Percentiles rank a stretch among this genome's conserved stretches.
These are phyloP conservation scores for Stagonosporopsis cucurbitacearum DNA, from an alignment of 2,329 filamentous ascomycete genomes.

Conservation along the genomic window DNA sequence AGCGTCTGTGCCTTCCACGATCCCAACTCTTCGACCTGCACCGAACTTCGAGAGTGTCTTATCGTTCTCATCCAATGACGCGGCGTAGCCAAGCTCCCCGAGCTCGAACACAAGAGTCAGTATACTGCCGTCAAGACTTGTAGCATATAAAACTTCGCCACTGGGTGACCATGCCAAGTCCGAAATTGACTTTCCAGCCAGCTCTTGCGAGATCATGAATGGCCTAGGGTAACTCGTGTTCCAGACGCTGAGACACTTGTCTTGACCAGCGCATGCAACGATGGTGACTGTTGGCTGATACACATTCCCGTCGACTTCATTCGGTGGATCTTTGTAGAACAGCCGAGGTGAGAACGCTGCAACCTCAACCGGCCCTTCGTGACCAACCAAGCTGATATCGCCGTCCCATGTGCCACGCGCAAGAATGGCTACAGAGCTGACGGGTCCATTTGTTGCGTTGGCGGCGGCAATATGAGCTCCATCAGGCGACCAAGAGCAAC, in stretches of 20 bases:
- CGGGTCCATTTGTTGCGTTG: conserved; percentile 95
- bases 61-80: conserved; percentile 85
- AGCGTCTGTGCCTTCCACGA: conserved; percentile 90
- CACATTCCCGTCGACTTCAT: conserved; percentile 56
- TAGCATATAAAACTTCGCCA: conserved; percentile 83
- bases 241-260: conserved; percentile 96
- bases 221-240: conserved; percentile 94
- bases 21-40: conserved; percentile 84
- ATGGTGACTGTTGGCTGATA: conserved; percentile 75
- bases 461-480: conserved; percentile 96
- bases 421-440: conserved; percentile 96
- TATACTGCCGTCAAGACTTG: conserved; percentile 88
- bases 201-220: conserved; percentile 85
- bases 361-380: conserved; percentile 95
- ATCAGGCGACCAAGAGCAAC: conserved; percentile 97
- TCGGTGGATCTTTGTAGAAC: conserved; percentile 74
- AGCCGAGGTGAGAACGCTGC: conserved; percentile 95
- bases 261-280: conserved; percentile 94
- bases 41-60: conserved; percentile 93
- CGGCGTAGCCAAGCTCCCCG: conserved; percentile 89
- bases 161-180: conserved; percentile 95
- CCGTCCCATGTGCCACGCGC: conserved; percentile 92
- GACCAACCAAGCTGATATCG: conserved; percentile 95
- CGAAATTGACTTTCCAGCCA: conserved; percentile 89
- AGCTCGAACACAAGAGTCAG: conserved; percentile 80